Evolutionary conservation across 2,329 filamentous ascomycete species (phyloP).

Genomic region (Lasiodiplodia gonubiensis): DNA sequence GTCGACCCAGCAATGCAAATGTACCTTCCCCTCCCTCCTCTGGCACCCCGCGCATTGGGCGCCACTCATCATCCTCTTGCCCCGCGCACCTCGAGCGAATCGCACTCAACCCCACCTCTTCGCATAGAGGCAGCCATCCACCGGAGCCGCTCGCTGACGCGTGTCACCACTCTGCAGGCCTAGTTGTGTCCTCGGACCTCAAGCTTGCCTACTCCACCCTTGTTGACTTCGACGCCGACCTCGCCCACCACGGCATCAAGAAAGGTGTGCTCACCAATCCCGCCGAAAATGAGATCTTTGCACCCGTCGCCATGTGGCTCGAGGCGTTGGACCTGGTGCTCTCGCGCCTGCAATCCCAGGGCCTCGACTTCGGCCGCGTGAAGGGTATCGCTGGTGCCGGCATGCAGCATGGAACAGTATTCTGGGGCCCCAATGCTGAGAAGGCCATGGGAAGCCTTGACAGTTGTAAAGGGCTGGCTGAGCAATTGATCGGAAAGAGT

Average conservation of each 20-base stretch:
- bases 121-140: not conserved
- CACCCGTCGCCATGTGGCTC: conserved; percentile 92
- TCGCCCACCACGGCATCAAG: conserved; percentile 69
- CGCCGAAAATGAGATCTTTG: conserved; percentile 84
- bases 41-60: not conserved
- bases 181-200: conserved; percentile 83
- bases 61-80: not conserved
- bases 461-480: conserved; percentile 65
- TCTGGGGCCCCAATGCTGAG: conserved; percentile 79
- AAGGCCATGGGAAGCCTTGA: conserved; percentile 66
- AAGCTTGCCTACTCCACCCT: conserved; percentile 83
- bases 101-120: not conserved
- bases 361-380: conserved; percentile 75
- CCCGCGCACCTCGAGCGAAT: not conserved
- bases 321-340: conserved; percentile 90
- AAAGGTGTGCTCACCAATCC: conserved; percentile 89
- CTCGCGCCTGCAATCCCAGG: conserved; percentile 69
- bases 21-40: conserved; percentile 49
- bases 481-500: conserved; percentile 64
- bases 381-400: conserved; percentile 87
- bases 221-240: conserved; percentile 93
- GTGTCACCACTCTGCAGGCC: conserved; percentile 57
- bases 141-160: not conserved
- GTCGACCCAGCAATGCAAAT: conserved; percentile 96
- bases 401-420: conserved; percentile 97